A percentile compares a stretch with the other conserved stretches of the same genome.
Conservation (phyloP, 306 rosid genomes). For the Prunus fruticosa region DNA sequence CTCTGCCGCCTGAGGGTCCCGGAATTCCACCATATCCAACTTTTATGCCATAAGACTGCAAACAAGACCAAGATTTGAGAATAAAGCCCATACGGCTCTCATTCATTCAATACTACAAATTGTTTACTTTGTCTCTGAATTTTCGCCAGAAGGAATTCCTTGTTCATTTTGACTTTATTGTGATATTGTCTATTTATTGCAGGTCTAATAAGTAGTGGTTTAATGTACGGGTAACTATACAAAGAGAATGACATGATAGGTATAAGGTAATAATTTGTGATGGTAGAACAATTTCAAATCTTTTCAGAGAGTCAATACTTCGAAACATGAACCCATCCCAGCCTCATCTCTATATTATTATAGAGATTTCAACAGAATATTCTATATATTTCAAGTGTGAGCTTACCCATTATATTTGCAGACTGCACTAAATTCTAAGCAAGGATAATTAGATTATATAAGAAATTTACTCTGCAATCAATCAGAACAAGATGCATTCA, state of each 20-base stretch:
- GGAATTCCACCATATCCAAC: slow-evolving; percentile 98
- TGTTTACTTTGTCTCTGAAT: not conserved
- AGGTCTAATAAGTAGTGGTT: not conserved
- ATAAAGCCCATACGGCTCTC: slow-evolving; percentile 7
- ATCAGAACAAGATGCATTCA: not conserved
- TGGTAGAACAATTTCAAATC: not conserved
- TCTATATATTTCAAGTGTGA: not conserved
- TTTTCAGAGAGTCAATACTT: not conserved
- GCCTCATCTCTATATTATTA: not conserved
- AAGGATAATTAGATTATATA: not conserved
- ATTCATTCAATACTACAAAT: not conserved
- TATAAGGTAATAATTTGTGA: not conserved
- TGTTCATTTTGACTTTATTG: not conserved
- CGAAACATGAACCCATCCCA: not conserved
- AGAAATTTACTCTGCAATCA: not conserved
- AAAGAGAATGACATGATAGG: not conserved
- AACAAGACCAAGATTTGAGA: slow-evolving; percentile 25
- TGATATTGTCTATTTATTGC: not conserved
- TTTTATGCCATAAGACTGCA: slow-evolving; percentile 97
- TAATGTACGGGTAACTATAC: no score
- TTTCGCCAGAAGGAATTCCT: not conserved
- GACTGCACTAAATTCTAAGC: not conserved
- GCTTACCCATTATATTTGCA: not conserved
- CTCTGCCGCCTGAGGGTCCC: slow-evolving; percentile 95
- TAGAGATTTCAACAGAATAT: not conserved